A percentile compares a stretch with the other conserved stretches of the same genome.
Conservation (phyloP, 2,329 filamentous ascomycete species). For the Cladobotryum protrusum region DNA sequence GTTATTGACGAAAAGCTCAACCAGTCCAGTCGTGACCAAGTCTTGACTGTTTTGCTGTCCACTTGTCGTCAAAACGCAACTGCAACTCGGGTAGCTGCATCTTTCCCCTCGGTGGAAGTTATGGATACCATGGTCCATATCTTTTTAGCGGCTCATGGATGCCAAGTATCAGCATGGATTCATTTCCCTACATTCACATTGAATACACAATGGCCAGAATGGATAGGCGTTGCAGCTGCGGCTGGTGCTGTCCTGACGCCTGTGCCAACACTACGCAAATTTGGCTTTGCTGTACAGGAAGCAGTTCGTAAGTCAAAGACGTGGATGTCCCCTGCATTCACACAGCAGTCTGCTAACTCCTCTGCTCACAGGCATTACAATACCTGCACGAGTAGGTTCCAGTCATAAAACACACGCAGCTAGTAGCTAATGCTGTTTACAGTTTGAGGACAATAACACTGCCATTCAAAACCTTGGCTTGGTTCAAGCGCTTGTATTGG, state of each 20-base stretch:
- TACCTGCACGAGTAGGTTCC: conserved; percentile 24
- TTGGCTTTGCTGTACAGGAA: conserved; percentile 52
- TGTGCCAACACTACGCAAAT: conserved; percentile 51
- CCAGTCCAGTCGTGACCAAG: conserved; percentile 49
- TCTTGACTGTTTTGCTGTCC: conserved; percentile 57
- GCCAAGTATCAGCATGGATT: conserved; percentile 54
- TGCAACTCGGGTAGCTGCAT: conserved; percentile 48
- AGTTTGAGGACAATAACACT: conserved; percentile 46
- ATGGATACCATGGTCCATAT: conserved; percentile 57
- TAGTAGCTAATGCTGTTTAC: conserved; percentile 6
- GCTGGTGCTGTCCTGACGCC: conserved; percentile 55
- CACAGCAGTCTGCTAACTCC: background rate
- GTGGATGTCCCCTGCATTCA: background rate
- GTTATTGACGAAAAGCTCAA: conserved; percentile 40
- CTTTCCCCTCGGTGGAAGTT: conserved; percentile 55
- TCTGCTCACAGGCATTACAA: conserved; percentile 20
- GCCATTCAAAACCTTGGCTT: conserved; percentile 41
- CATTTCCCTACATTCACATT: conserved; percentile 55
- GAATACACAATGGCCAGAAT: conserved; percentile 50
- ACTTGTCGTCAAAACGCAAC: conserved; percentile 47
- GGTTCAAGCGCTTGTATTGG: conserved; percentile 43
- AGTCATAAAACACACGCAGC: background rate
- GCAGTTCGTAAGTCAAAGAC: conserved; percentile 36
- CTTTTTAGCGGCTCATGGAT: conserved; percentile 50
- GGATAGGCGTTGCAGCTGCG: conserved; percentile 53